Conservation (phyloP, 495 filamentous ascomycete genomes). For the Talaromyces ruber region DNA sequence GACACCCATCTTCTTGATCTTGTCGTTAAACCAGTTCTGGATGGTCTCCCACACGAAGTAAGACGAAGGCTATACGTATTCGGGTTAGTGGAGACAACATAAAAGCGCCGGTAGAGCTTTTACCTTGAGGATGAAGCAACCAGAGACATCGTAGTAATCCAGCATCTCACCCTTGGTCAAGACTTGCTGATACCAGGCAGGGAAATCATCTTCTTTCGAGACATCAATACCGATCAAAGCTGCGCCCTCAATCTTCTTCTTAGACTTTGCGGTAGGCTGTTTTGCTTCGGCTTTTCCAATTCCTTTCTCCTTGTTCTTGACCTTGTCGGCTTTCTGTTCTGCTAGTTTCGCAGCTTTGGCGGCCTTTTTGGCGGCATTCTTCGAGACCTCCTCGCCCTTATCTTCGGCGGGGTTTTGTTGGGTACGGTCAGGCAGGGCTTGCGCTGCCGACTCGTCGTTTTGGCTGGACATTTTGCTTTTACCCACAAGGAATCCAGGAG, state of each 20-base stretch:
- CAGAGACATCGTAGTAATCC: conserved; percentile 88
- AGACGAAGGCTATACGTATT: conserved; percentile 45
- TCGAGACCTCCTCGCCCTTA: conserved; percentile 49
- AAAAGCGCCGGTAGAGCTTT: conserved; percentile 4
- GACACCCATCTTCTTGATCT: conserved; percentile 83
- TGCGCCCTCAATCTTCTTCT: conserved; percentile 49
- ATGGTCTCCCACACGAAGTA: conserved; percentile 93
- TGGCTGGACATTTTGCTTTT: conserved; percentile 26
- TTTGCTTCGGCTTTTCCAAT: conserved; percentile 36
- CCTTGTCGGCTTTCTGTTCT: conserved; percentile 59
- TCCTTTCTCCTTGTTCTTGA: conserved; percentile 51
- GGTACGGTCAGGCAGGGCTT: conserved; percentile 33
- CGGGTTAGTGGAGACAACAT: neutral
- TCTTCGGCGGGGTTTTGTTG: conserved; percentile 32
- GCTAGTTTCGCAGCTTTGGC: conserved; percentile 58
- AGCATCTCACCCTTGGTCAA: conserved; percentile 93
- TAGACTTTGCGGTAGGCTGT: conserved; percentile 29
- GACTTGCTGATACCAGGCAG: conserved; percentile 92
- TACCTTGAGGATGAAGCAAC: conserved; percentile 88
- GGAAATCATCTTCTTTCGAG: conserved; percentile 77
- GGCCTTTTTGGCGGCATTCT: conserved; percentile 67
- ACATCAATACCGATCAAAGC: conserved; percentile 80
- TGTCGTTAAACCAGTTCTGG: conserved; percentile 76
- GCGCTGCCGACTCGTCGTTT: conserved; percentile 13
- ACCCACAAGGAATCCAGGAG: neutral